Evolutionary conservation across 177 flowering plant species (phyloP), one percentile per base, ranked within the genome.

Genomic region (Vitis hybrid): DNA sequence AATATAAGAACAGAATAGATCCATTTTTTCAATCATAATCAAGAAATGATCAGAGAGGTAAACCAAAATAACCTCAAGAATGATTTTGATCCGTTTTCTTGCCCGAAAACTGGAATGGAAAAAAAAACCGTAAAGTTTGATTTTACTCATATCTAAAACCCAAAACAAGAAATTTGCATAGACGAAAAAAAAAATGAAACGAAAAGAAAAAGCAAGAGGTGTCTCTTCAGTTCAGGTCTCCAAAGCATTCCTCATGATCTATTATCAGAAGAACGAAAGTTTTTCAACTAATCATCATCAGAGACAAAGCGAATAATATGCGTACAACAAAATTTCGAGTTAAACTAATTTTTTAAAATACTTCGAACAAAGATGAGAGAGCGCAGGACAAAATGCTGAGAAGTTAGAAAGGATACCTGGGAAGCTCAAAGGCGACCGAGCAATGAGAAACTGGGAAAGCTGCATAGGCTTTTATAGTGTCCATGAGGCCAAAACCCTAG

Each of bases 161-260:
- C 12, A n/a, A n/a, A 24, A 59, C 12, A 58, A n/a, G 24, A 59
- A 21, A 14, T 4, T n/a, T 11, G 24, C 18, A 62, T 7, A 35
- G 49, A 62, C 17, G 13, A 35, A 62, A 9, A 32, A 30, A 62
- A 0, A 9, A 41, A 41, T 6, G 27, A 21, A 62, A 11, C 3
- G 14, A 32, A 24, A 20, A 17, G 63, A 59, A 59, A 18, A 11
- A n/a, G 18, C 30, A 7, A 9, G 48, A 41, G 48, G 48, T 15
- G 73, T 8, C 76, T 72, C 79, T 68, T 72, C 79, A 76, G 79
- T 72, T 72, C 79, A 76, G 76, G 79, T 72, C 79, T 72, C 73
- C 73, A 68, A 50, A 58, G 2, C 11, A 17, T 63, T 73, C 68
- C 58, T 12, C 72, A 67, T 7, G 52, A 10, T 11, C 11, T 53